Evolutionary conservation across 2,329 filamentous ascomycete genomes (phyloP), one percentile per base, ranked within the genome.

Genomic region (Calonectria multiphialidica): DNA sequence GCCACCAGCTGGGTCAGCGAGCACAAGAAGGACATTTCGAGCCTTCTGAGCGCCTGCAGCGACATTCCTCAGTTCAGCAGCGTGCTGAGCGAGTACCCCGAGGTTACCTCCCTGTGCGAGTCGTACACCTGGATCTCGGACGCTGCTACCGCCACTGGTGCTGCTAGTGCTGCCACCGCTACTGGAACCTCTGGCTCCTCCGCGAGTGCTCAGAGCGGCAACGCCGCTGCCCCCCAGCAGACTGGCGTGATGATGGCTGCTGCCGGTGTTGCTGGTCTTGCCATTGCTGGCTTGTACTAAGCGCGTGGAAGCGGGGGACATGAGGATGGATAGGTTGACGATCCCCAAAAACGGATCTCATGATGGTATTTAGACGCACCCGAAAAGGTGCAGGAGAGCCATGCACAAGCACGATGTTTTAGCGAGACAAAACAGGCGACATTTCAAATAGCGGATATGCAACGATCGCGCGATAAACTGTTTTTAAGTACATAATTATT

Each of bases 21-120:
- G 53, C 53, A 59, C 53, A 25, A 59, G 21, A n/a, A 28, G 7
- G 53, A 59, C 5, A 40, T 59, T 23, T 59, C 53, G 5, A 59
- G 53, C 53, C n/a, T 59, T 13, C 21, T 59, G 13, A 16, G 12
- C 1, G 53, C 53, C 13, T 59, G 53, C 33, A 59, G 53, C 35
- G 53, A 59, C 8, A 15, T 59, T 59, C 53, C 53, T n/a, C 53
- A 59, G 53, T 59, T 59, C 35, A 59, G 35, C 53, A 59, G 53
- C 21, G 33, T 23, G 10, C 6, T 59, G 13, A n/a, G 21, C 7
- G 35, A 59, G 21, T 59, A 59, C 53, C 35, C 53, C 15, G n/a
- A 25, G 1, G 9, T 37, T 15, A 59, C 53, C 5, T 40, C 53
- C 12, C 13, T 59, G 13, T 59, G 53, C 33, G 53, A 59, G 15